Evolutionary conservation across 2,329 filamentous ascomycete genomes (phyloP).

Genomic region (Madurella fahalii): DNA sequence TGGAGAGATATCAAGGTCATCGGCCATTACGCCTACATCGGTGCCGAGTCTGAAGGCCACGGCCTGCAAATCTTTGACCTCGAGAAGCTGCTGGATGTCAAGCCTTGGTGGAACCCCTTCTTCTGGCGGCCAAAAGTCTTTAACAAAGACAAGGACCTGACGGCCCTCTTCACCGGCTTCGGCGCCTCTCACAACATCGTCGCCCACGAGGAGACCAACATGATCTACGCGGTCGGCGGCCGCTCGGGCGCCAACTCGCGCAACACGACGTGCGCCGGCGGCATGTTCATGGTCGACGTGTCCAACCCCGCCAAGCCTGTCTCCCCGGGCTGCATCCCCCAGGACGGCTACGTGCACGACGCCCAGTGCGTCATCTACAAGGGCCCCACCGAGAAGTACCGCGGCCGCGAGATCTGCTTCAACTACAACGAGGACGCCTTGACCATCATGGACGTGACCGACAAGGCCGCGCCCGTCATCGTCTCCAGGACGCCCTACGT

Average conservation of each 20-base stretch:
- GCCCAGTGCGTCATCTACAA: constrained; percentile 55
- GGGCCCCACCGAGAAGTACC: constrained; percentile 46
- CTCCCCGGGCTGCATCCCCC: constrained; percentile 49
- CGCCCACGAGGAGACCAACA: constrained; percentile 28
- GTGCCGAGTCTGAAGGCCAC: constrained; percentile 44
- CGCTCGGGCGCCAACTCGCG: constrained; percentile 36
- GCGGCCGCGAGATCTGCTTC: constrained; percentile 52
- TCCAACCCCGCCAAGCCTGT: constrained; percentile 49
- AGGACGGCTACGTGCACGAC: constrained; percentile 59
- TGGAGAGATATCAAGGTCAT: constrained; percentile 51
- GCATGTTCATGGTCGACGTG: constrained; percentile 57
- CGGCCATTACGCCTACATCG: constrained; percentile 36
- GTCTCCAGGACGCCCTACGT: constrained; percentile 15
- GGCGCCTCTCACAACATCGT: constrained; percentile 20
- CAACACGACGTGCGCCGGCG: constrained; percentile 44
- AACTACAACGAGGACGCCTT: constrained; percentile 42
- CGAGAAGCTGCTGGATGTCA: constrained; percentile 48
- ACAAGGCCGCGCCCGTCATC: constrained; percentile 12
- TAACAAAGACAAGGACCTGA: constrained; percentile 10
- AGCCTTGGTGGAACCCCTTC: constrained; percentile 29
- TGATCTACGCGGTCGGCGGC: constrained; percentile 41
- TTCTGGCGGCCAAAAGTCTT: constrained; percentile 22
- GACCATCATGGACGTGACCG: constrained; percentile 29
- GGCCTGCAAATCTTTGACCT: constrained; percentile 62
- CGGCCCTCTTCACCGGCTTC: constrained; percentile 13